Base-by-base conservation (phyloP, 1,139 yeast species). In the Casaregolazyma lundiana region DNA sequence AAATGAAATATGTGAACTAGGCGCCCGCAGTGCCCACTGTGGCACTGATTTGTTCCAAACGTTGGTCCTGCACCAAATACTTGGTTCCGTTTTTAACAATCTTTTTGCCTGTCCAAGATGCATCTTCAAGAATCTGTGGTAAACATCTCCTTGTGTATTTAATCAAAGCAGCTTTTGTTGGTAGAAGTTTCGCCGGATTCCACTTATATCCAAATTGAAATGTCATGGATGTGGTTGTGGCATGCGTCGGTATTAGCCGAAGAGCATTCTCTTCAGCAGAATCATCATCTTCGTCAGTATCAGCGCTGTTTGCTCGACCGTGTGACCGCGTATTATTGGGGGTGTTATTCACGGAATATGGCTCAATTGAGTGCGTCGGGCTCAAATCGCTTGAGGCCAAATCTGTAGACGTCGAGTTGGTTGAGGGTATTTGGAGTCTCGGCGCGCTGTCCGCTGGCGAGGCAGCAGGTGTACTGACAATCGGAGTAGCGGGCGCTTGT, bases 101-200 rank as follows among this genome's bases (percentile, higher is more conserved):
- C 35, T 56, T 51, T 53, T 61, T 62, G 50, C 62, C 55, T n/a
- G 56, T 52, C 68, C 68, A 64, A 4, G 65, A 53, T n/a, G 66
- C 49, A 29, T 62, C 52, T 5, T 62, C 55, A 2, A 65, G 61
- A 19, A 64, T 51, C 4, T 62, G 45, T 7, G 61, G 55, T 9
- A 64, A 47, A 37, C 68, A 64, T 34, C 67, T 53, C 24, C 55
- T 51, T 9, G 67, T 65, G 46, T 64, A 63, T 29, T 64, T 57
- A 39, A 61, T 45, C 24, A 52, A 50, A 22, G 57, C 50, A 20
- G 50, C 45, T 17, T 55, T 50, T 6, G 58, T 50, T 13, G 53
- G 55, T n/a, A 50, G 43, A 17, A 58, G 53, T 21, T 49, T 48
- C n/a, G 51, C 47, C 4, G 66, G 66, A 20, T 52, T 53, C 66